Evolutionary conservation across 1,284 basidiomycete genomes (phyloP).

Genomic region (Ustilago crameri): DNA sequence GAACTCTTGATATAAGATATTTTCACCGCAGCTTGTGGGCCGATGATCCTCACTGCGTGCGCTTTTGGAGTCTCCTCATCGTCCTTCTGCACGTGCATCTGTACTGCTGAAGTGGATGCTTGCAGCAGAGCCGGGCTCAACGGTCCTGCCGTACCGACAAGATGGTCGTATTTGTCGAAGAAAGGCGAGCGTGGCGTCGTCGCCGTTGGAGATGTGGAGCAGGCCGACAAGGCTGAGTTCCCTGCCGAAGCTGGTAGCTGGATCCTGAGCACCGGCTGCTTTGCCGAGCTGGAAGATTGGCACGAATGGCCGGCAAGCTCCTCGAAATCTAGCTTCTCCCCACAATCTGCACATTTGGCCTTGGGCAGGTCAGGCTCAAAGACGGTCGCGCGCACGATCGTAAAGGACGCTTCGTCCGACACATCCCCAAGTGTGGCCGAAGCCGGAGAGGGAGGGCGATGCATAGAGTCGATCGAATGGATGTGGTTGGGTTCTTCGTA

Average conservation of each 20-base stretch:
- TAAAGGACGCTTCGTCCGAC: slow-evolving; percentile 12
- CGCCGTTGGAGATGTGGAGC: slow-evolving; percentile 13
- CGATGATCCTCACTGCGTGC: slow-evolving; percentile 30
- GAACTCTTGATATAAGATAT: slow-evolving; percentile 17
- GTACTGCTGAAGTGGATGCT: background rate
- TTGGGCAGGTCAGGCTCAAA: slow-evolving; percentile 47
- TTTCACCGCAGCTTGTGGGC: slow-evolving; percentile 25
- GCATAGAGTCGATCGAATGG: slow-evolving; percentile 2
- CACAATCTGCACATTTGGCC: slow-evolving; percentile 61
- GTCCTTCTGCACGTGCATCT: background rate
- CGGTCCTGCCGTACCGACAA: slow-evolving; percentile 26
- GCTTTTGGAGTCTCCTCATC: slow-evolving; percentile 40
- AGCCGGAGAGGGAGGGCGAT: slow-evolving; percentile 13
- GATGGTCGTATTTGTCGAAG: slow-evolving; percentile 45
- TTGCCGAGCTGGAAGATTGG: slow-evolving; percentile 12
- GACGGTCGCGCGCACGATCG: slow-evolving; percentile 41
- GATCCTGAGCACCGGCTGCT: slow-evolving; percentile 31
- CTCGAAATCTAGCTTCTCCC: slow-evolving; percentile 50
- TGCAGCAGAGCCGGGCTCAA: slow-evolving; percentile 32
- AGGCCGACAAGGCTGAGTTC: slow-evolving; percentile 16
- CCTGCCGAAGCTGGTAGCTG: slow-evolving; percentile 22
- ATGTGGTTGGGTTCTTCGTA: slow-evolving; percentile 33
- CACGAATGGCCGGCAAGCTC: slow-evolving; percentile 53
- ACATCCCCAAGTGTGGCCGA: slow-evolving; percentile 11
- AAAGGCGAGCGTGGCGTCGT: slow-evolving; percentile 43